Evolutionary conservation across 1,139 yeast species (phyloP), one percentile per base, ranked within the genome.

Genomic region (Sugiyamaella japonica): DNA sequence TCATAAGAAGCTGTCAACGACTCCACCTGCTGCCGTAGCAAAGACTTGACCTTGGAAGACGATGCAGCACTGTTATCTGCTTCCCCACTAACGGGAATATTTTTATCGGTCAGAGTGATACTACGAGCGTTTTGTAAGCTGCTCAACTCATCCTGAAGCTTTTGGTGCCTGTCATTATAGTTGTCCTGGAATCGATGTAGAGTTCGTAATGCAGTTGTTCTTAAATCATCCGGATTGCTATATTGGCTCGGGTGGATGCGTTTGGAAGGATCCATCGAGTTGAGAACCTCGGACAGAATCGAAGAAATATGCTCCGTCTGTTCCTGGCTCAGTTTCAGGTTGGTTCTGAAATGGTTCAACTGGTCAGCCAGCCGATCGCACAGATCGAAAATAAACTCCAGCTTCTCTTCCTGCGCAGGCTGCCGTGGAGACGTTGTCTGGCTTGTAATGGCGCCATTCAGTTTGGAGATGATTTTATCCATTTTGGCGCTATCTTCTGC

Each of bases 1-100:
- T 64, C 68, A 49, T 65, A 65, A 4, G 66, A 56, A 20, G 54
- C 53, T 1, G 61, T 56, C 38, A 63, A 34, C 13, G 62, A 53
- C 28, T 62, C 65, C 16, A 63, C 44, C 40, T 62, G 65, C 23
- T 58, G 61, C 38, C 58, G 56, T 36, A 63, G 47, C 42, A 61
- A 48, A 6, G 52, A 43, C 39, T 58, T 61, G 28, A 49, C 64
- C 37, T 60, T 60, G 9, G 50, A 16, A 8, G 43, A 10, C 15
- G 43, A 17, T 13, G 43, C 13, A 23, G 13, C 5, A 13, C 15
- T 42, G 23, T 40, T 8, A 15, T 25, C 20, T 16, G 40, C 15
- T 32, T 13, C 16, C 15, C 10, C 28, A 6, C 8, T 12, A 13
- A 8, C 31, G 10, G 40, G 36, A 36, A 49, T 9, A 8, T 13